phyloP scores from a whole-genome alignment of 768 basidiomycete genomes.

The Dioszegia hungarica region DNA sequence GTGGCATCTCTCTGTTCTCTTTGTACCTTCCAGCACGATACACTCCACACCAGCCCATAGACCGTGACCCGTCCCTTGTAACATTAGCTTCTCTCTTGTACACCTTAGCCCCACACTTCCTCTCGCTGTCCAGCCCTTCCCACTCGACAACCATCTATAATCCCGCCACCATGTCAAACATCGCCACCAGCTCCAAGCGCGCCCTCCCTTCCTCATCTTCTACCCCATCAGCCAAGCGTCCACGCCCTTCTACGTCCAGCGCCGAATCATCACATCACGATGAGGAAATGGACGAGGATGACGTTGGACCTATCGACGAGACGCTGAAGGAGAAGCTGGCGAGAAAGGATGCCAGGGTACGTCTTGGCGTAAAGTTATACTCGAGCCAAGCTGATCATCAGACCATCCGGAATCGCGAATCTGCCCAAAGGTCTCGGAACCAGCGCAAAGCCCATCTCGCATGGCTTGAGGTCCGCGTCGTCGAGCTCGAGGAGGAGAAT shows the following conservation, averaged over 20 bases:
- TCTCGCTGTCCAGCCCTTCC: neutral
- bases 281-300: conserved; percentile 11
- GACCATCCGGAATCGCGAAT: conserved; percentile 86
- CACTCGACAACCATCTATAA: conserved; percentile 19
- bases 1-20: too few species aligned
- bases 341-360: conserved; percentile 35
- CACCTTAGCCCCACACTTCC: neutral
- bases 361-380: neutral
- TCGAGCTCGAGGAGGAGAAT: conserved; percentile 80
- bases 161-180: conserved; percentile 11
- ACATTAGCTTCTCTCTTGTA: neutral
- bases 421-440: conserved; percentile 88
- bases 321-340: conserved; percentile 22
- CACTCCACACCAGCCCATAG: neutral
- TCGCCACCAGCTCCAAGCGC: conserved; percentile 24
- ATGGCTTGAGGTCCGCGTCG: conserved; percentile 63
- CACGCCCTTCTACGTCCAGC: conserved; percentile 12
- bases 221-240: conserved; percentile 15
- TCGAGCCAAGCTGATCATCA: conserved; percentile 37
- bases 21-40: too few species aligned
- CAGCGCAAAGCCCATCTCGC: conserved; percentile 77
- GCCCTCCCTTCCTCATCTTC: conserved; percentile 10
- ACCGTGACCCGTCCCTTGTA: neutral
- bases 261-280: conserved; percentile 2
- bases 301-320: conserved; percentile 15